Percentiles rank a stretch among this genome's conserved stretches.
Evolutionary conservation across 768 basidiomycete genomes (phyloP).

Genomic region (Galerina marginata): DNA sequence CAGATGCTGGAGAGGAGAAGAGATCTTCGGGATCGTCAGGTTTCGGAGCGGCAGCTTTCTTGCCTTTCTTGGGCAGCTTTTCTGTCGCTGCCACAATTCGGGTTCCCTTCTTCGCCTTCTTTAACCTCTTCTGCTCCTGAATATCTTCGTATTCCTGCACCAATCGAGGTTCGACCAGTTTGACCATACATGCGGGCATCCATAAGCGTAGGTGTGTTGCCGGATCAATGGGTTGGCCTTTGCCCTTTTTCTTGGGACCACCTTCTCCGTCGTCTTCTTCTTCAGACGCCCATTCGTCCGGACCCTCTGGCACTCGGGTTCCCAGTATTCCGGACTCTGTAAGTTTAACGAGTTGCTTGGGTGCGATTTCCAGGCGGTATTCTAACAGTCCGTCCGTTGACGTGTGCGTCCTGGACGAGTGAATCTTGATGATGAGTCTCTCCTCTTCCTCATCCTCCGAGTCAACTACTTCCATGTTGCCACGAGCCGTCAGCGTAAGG

Average conservation of each 20-base stretch:
- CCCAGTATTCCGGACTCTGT: constrained; percentile 73
- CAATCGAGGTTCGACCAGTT: constrained; percentile 66
- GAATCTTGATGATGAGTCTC: constrained; percentile 67
- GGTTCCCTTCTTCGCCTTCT: constrained; percentile 51
- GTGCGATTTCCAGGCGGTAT: constrained; percentile 81
- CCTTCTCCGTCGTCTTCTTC: constrained; percentile 54
- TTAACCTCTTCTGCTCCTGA: constrained; percentile 51
- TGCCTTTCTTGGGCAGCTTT: constrained; percentile 19
- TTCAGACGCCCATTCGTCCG: constrained; percentile 54
- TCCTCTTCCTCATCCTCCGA: constrained; percentile 42
- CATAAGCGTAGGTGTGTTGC: constrained; percentile 69
- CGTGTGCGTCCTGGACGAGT: constrained; percentile 65
- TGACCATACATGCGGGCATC: constrained; percentile 84
- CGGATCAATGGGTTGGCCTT: constrained; percentile 52
- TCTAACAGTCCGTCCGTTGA: constrained; percentile 77
- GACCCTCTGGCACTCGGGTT: constrained; percentile 51
- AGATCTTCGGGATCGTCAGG: constrained; percentile 14
- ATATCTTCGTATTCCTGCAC: constrained; percentile 63
- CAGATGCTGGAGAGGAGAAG: not conserved
- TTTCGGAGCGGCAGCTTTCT: constrained; percentile 2
- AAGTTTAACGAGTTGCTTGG: constrained; percentile 65
- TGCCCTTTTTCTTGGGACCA: constrained; percentile 39
- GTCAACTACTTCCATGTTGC: constrained; percentile 25
- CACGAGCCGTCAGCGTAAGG: constrained; percentile 36
- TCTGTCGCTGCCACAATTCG: constrained; percentile 21